Evolutionary conservation across 2,329 filamentous ascomycete genomes (phyloP), one percentile per base, ranked within the genome.

Genomic region (Celoporthe dispersa): DNA sequence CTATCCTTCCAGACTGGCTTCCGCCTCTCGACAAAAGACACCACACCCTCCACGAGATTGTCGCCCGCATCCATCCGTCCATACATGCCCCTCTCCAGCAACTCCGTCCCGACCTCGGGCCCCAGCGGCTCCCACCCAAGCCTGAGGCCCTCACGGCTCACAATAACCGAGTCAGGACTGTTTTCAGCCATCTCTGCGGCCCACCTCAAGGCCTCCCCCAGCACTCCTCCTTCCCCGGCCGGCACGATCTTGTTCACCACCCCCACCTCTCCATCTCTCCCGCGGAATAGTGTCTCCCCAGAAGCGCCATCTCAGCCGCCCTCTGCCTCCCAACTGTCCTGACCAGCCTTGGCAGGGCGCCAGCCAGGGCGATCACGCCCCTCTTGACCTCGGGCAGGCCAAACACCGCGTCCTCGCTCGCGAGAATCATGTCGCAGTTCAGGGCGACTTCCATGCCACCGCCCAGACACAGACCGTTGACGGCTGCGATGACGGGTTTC

Each of bases 361-460:
- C 92, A 0, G 91, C 91, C 1, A 92, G 83, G 37, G 92, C 89
- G 3, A 91, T 87, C 9, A 94, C 91, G 8, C 92, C 92, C 67
- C 89, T 85, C 72, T 86, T 88, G 1, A 91, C 90, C 79, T 94
- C 92, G 0, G 92, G 92, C 8, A 94, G 82, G 1, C 85, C 87
- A 76, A 95, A 94, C 35, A 80, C 81, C 0, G 91, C 91, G 16
- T 78, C 76, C 3, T 80, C 77, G 2, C 84, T 81, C 3, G 92
- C 91, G 41, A 94, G 79, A 2, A 94, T 85, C 69, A 95, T 81
- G 81, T 96, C 93, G 73, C 86, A 87, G 79, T 94, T 93, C 64
- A 91, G 82, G 16, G 88, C 85, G 81, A 94, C 93, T 82, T 95
- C 92, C 79, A 92, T 90, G 1, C 92, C 92, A 67, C 92, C 92